Conservation (phyloP, 2,329 filamentous ascomycete species). For the Hymenoscyphus fructigenus region DNA sequence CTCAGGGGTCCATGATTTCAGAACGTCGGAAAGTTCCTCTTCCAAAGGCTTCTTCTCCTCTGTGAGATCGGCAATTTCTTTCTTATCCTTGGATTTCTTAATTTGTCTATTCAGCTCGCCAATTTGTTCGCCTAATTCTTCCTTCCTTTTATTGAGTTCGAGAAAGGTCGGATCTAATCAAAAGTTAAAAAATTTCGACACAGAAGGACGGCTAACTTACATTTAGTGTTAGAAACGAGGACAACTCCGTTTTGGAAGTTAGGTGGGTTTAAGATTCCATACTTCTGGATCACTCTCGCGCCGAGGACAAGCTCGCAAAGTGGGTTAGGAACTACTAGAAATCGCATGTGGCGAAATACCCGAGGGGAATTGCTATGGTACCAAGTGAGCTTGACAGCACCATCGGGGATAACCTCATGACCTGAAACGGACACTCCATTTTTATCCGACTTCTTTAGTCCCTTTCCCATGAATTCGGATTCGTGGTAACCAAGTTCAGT, state of each 20-base stretch:
- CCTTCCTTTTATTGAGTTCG: neutral
- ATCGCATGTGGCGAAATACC: slow-evolving; percentile 18
- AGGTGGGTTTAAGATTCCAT: slow-evolving; percentile 13
- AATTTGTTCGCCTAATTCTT: too few relatives aligned
- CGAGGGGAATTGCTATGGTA: slow-evolving; percentile 15
- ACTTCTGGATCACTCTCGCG: slow-evolving; percentile 12
- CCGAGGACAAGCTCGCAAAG: slow-evolving; percentile 19
- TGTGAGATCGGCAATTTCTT: too few relatives aligned
- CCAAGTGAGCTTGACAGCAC: slow-evolving; percentile 15
- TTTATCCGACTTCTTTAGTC: neutral
- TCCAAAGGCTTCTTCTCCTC: too few relatives aligned
- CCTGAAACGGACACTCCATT: slow-evolving; percentile 8
- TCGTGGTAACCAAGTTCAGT: slow-evolving; percentile 7
- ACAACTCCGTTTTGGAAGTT: slow-evolving; percentile 7
- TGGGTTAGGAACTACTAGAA: slow-evolving; percentile 14
- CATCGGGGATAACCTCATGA: slow-evolving; percentile 8
- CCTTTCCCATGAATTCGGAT: slow-evolving; percentile 5
- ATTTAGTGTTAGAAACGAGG: neutral
- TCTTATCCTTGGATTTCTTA: too few relatives aligned
- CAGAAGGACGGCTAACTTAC: neutral
- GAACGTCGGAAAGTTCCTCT: too few relatives aligned
- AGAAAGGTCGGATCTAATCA: neutral
- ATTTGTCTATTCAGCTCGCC: too few relatives aligned
- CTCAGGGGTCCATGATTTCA: too few relatives aligned
- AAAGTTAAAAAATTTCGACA: neutral